Percentiles rank a stretch among this genome's conserved stretches.
phyloP scores from a whole-genome alignment of 2,329 filamentous ascomycete genomes.

The Beauveria varroae region DNA sequence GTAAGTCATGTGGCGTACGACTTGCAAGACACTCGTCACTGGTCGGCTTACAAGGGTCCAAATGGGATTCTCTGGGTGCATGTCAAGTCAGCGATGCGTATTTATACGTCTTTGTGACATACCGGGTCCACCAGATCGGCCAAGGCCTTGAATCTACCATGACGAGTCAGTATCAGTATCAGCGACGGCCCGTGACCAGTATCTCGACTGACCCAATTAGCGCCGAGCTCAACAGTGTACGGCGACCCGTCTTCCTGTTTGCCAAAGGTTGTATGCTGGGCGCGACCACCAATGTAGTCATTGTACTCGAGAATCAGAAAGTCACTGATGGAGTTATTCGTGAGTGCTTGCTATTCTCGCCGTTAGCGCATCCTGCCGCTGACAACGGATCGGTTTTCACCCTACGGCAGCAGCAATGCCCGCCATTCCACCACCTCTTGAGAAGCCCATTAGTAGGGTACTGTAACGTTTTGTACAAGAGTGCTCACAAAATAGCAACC shows the following conservation, averaged over 20 bases:
- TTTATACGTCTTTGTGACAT: constrained; percentile 2
- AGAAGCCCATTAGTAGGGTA: neutral
- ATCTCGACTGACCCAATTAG: constrained; percentile 49
- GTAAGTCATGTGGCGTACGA: neutral
- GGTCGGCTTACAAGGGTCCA: constrained; percentile 38
- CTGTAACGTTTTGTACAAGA: neutral
- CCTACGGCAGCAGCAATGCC: constrained; percentile 10
- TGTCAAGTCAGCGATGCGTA: neutral
- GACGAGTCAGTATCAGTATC: neutral
- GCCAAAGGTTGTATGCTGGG: constrained; percentile 51
- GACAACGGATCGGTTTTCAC: neutral
- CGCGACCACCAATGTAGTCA: constrained; percentile 53
- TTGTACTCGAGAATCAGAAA: constrained; percentile 61
- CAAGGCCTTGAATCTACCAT: constrained; percentile 15
- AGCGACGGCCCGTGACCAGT: neutral
- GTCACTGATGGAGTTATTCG: constrained; percentile 52
- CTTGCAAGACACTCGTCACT: neutral
- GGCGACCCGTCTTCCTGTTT: constrained; percentile 39
- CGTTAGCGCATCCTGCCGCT: neutral
- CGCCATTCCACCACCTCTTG: constrained; percentile 12
- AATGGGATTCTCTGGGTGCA: constrained; percentile 49
- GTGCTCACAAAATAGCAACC: constrained; percentile 23
- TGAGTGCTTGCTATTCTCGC: constrained; percentile 40
- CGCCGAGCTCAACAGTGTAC: constrained; percentile 56
- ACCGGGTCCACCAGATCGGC: constrained; percentile 20